Evolutionary conservation across 345 rosid species (phyloP).

Genomic region (Excoecaria cochinchinensis): DNA sequence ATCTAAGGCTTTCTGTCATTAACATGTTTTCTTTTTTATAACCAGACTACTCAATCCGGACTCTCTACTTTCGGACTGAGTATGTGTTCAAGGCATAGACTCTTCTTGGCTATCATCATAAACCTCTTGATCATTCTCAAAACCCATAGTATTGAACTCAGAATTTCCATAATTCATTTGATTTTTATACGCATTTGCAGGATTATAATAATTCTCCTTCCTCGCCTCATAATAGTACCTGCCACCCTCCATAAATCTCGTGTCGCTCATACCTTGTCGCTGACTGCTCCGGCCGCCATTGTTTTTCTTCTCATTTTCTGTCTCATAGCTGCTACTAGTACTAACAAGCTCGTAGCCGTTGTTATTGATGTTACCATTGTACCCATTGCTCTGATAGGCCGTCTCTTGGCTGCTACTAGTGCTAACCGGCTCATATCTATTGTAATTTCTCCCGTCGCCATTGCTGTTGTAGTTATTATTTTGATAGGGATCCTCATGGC

Average conservation of each 20-base stretch:
- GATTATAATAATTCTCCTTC: slow-evolving; percentile 22
- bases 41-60: neutral
- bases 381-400: neutral
- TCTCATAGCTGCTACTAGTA: neutral
- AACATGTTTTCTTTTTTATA: neutral
- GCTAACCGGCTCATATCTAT: neutral
- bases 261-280: slow-evolving; percentile 66
- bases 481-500: neutral
- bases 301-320: neutral
- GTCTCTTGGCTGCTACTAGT: neutral
- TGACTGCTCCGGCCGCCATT: slow-evolving; percentile 29
- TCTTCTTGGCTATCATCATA: slow-evolving; percentile 30
- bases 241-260: slow-evolving; percentile 51
- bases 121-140: slow-evolving; percentile 38
- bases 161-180: slow-evolving; percentile 17
- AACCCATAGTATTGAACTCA: slow-evolving; percentile 56
- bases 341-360: neutral
- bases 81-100: slow-evolving; percentile 38
- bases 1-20: neutral
- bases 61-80: no score
- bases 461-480: no score
- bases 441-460: neutral
- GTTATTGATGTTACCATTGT: slow-evolving; percentile 13
- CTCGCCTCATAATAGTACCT: slow-evolving; percentile 34
- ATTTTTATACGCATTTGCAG: slow-evolving; percentile 11